phyloP scores from a whole-genome alignment of 1,284 basidiomycete species.

The Ganoderma sp. region DNA sequence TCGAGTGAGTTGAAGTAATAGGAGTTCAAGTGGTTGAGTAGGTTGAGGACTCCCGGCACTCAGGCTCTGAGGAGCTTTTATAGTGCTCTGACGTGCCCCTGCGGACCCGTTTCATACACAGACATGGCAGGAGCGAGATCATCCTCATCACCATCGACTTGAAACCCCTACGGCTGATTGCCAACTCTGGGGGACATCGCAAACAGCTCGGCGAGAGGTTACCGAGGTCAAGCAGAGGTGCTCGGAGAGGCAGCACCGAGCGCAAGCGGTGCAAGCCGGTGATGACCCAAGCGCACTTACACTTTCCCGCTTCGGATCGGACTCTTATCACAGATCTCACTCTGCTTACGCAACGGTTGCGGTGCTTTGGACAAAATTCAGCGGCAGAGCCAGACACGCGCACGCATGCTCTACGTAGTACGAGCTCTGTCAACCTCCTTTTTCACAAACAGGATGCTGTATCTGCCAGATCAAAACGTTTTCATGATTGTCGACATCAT shows the following conservation, averaged over 20 bases:
- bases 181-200: neutral
- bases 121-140: neutral
- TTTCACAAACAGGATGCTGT: too few relatives aligned
- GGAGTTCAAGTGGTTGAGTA: neutral
- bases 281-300: neutral
- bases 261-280: neutral
- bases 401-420: too few relatives aligned
- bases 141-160: neutral
- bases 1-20: neutral
- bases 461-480: too few relatives aligned
- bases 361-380: neutral
- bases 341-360: neutral
- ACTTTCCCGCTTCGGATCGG: neutral
- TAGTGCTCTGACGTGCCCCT: neutral
- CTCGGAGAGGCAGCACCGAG: neutral
- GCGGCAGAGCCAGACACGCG: too few relatives aligned
- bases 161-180: neutral
- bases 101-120: neutral
- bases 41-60: neutral
- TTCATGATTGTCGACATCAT: too few relatives aligned
- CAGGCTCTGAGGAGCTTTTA: neutral
- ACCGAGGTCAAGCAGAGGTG: neutral
- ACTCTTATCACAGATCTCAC: neutral
- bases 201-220: neutral
- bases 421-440: too few relatives aligned